Percentiles rank a stretch among this genome's conserved stretches.
These are phyloP conservation scores for Phytomonas sp. DNA, from an alignment of 208 protist genomes.

Conservation along the genomic window DNA sequence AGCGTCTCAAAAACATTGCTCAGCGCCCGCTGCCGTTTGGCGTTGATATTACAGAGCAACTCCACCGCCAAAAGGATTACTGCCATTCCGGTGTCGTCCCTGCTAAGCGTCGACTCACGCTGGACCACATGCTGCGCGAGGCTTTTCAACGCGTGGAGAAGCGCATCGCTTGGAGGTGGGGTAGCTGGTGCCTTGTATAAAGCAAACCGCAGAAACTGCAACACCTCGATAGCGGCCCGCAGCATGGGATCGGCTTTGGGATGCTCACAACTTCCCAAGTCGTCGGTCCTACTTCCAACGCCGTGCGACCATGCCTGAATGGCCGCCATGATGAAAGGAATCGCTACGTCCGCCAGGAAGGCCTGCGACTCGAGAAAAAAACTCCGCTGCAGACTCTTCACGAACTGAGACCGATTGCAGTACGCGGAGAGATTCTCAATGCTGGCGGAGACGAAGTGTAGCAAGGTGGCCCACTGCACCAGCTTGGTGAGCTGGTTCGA, in stretches of 20 bases:
- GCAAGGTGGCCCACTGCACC: constrained; percentile 45
- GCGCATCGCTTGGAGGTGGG: constrained; percentile 14
- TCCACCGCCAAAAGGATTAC: constrained; percentile 59
- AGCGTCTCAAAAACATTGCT: constrained; percentile 35
- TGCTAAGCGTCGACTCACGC: constrained; percentile 33
- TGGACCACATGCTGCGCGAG: constrained; percentile 41
- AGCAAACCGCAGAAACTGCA: constrained; percentile 58
- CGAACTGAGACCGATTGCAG: constrained; percentile 24
- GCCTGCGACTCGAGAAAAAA: constrained; percentile 22
- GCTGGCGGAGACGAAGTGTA: constrained; percentile 57
- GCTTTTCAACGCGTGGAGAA: constrained; percentile 27
- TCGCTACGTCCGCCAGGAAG: constrained; percentile 42
- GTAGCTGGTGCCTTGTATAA: constrained; percentile 36
- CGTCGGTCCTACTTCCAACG: not conserved
- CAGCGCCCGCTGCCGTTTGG: constrained; percentile 19
- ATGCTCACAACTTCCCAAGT: not conserved
- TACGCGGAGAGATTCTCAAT: constrained; percentile 73
- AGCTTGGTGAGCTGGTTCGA: constrained; percentile 42
- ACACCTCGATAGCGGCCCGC: constrained; percentile 17
- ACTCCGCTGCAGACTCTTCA: constrained; percentile 35
- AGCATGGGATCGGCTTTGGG: not conserved
- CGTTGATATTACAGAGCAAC: constrained; percentile 73
- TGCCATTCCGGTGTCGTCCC: constrained; percentile 66
- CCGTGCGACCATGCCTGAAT: constrained; percentile 33
- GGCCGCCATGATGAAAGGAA: constrained; percentile 53